Evolutionary conservation across 768 basidiomycete species (phyloP).

Genomic region (Rhodotorula diobovata): DNA sequence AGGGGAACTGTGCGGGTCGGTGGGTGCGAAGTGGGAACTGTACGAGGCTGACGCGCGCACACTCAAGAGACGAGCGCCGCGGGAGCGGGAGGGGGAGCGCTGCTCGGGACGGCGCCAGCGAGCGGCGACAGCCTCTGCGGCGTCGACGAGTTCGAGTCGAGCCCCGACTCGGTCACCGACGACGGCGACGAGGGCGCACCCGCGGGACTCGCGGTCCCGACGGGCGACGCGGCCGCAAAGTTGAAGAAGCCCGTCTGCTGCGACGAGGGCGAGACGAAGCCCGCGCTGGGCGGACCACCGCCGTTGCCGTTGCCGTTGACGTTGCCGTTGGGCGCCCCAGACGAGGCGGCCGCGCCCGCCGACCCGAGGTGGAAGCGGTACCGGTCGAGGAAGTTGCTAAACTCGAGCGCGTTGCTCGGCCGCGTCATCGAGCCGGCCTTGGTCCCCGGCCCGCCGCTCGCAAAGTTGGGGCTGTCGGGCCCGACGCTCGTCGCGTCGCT

Average conservation of each 20-base stretch:
- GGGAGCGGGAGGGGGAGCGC: background rate
- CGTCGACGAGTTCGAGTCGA: constrained; percentile 1
- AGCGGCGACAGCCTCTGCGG: background rate
- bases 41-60: background rate
- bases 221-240: background rate
- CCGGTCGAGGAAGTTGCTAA: constrained; percentile 35
- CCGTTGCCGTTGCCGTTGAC: too few relatives aligned
- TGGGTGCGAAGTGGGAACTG: too few relatives aligned
- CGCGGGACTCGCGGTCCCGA: background rate
- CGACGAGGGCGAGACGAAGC: background rate
- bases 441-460: too few relatives aligned
- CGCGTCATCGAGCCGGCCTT: constrained; percentile 1
- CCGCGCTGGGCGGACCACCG: too few relatives aligned
- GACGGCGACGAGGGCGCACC: background rate
- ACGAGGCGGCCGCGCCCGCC: background rate
- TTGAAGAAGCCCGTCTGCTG: background rate
- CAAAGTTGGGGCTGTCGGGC: constrained; percentile 21
- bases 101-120: background rate
- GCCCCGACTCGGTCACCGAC: background rate
- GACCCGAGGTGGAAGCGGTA: constrained; percentile 34
- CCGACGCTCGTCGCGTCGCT: constrained; percentile 29
- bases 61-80: background rate
- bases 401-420: constrained; percentile 28
- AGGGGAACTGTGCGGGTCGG: too few relatives aligned
- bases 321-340: too few relatives aligned